These are phyloP conservation scores for Paecilomyces sp. DNA, from an alignment of 2,329 filamentous ascomycete species.

Conservation along the genomic window DNA sequence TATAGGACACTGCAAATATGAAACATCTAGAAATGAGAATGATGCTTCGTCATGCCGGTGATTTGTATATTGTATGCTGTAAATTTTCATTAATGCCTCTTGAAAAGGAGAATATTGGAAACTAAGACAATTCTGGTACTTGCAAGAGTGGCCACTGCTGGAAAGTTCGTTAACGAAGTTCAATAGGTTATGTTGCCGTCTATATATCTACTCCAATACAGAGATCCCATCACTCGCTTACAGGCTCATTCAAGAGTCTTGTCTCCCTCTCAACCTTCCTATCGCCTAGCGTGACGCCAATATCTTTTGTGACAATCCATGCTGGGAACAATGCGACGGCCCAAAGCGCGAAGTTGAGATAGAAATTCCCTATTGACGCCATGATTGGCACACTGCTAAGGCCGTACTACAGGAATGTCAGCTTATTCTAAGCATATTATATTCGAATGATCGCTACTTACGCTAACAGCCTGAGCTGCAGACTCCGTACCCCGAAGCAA, in stretches of 20 bases:
- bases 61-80: no score
- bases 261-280: slow-evolving; percentile 21
- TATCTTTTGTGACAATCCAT: slow-evolving; percentile 57
- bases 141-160: neutral
- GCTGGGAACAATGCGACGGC: slow-evolving; percentile 56
- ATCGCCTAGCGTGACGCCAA: slow-evolving; percentile 36
- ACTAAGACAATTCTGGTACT: no score
- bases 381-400: slow-evolving; percentile 56
- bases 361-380: slow-evolving; percentile 58
- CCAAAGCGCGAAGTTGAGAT: slow-evolving; percentile 66
- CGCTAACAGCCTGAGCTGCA: slow-evolving; percentile 63
- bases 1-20: neutral
- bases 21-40: neutral
- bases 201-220: neutral
- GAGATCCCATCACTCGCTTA: neutral
- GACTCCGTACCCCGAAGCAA: slow-evolving; percentile 64
- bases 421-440: neutral
- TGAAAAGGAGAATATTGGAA: neutral
- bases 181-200: neutral
- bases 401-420: slow-evolving; percentile 45
- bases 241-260: neutral
- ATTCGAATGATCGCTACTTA: slow-evolving; percentile 18
- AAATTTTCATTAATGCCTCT: no score
- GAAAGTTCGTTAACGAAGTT: neutral
- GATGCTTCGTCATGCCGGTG: no score